phyloP scores from a whole-genome alignment of 2,329 filamentous ascomycete species.

The Aspergillus udagawae region DNA sequence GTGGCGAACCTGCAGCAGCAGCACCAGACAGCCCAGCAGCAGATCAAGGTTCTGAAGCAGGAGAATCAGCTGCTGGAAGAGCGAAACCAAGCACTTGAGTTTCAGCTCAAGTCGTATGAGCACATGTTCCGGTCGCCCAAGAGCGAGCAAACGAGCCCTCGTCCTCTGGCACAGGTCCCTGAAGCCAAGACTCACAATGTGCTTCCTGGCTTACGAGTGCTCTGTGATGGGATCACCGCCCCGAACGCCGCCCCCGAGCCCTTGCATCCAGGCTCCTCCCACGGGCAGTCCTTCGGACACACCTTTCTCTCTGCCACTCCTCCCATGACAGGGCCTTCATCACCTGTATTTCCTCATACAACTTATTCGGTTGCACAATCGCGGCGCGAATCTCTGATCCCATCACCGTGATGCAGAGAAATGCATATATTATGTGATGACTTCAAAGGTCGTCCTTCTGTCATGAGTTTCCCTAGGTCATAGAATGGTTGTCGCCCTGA shows the following conservation, averaged over 20 bases:
- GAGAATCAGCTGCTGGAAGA: constrained; percentile 34
- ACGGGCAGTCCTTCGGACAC: constrained; percentile 21
- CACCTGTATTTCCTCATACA: constrained; percentile 28
- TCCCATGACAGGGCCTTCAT: constrained; percentile 32
- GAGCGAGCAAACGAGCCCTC: constrained; percentile 25
- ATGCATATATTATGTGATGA: not conserved
- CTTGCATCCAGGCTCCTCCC: constrained; percentile 22
- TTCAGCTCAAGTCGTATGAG: constrained; percentile 37
- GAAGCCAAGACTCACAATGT: constrained; percentile 30
- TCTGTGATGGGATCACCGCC: constrained; percentile 32
- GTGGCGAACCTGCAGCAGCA: constrained; percentile 34
- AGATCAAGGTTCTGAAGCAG: constrained; percentile 31
- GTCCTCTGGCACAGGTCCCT: constrained; percentile 22
- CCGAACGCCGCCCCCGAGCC: constrained; percentile 17
- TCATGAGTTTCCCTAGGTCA: constrained; percentile 12
- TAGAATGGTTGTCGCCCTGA: constrained; percentile 8
- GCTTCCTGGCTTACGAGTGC: constrained; percentile 33
- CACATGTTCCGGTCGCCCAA: constrained; percentile 37
- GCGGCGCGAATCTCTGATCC: constrained; percentile 27
- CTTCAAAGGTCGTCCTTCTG: not conserved
- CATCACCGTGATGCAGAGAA: constrained; percentile 13
- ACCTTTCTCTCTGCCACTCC: constrained; percentile 31
- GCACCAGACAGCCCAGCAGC: constrained; percentile 31
- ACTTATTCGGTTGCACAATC: constrained; percentile 25
- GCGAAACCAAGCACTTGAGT: constrained; percentile 34